Evolutionary conservation across 208 protist genomes (phyloP).

Genomic region (Trypanosoma brucei): DNA sequence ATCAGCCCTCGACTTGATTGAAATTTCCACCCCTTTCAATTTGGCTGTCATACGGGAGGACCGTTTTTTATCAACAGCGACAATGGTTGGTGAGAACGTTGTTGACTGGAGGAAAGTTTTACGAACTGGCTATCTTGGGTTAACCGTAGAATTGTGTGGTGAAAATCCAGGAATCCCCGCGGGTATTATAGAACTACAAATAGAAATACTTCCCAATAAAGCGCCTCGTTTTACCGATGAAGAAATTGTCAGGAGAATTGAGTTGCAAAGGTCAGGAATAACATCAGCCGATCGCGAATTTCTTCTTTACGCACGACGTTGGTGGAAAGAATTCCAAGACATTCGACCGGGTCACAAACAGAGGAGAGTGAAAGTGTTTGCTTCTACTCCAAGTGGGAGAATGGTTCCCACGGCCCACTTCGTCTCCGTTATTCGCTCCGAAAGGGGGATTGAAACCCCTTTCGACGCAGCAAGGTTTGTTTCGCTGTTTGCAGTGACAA

Average conservation of each 20-base stretch:
- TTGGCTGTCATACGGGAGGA: constrained; percentile 80
- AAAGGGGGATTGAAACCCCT: constrained; percentile 73
- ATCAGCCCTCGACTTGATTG: constrained; percentile 53
- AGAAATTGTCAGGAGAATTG: constrained; percentile 62
- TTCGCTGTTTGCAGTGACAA: constrained; percentile 59
- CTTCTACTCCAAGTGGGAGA: constrained; percentile 59
- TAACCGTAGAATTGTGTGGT: constrained; percentile 90
- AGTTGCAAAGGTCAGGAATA: constrained; percentile 73
- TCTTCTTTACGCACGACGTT: constrained; percentile 87
- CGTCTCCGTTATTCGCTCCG: constrained; percentile 68
- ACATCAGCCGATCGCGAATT: constrained; percentile 92
- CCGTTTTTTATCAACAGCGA: constrained; percentile 36
- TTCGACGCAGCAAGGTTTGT: constrained; percentile 87
- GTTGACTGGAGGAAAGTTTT: constrained; percentile 90
- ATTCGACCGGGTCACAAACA: constrained; percentile 58
- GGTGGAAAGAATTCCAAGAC: constrained; percentile 86
- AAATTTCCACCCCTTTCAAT: constrained; percentile 80
- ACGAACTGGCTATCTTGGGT: constrained; percentile 75
- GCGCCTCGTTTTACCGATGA: constrained; percentile 64
- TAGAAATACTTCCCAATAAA: constrained; percentile 73
- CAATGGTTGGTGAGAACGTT: constrained; percentile 84
- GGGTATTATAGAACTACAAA: constrained; percentile 87
- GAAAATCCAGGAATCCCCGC: constrained; percentile 79
- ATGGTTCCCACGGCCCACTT: constrained; percentile 89
- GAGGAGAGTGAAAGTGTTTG: constrained; percentile 87